phyloP scores from a whole-genome alignment of 106 monocot species.

The Chionographis japonica region DNA sequence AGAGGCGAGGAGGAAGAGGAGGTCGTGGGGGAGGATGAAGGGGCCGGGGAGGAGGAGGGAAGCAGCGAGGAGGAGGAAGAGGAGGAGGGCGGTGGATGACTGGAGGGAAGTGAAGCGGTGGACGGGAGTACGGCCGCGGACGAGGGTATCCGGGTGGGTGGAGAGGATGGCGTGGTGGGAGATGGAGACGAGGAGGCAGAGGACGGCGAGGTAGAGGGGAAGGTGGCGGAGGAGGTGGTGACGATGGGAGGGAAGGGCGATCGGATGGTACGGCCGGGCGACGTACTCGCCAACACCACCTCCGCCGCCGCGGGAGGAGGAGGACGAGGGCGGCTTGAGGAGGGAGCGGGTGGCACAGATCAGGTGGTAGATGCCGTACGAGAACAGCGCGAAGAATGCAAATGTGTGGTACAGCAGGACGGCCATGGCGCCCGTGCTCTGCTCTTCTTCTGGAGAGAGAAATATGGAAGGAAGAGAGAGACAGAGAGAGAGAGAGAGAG shows the following conservation, averaged over 20 bases:
- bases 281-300: background rate
- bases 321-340: conserved; percentile 14
- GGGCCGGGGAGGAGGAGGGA: conserved; percentile 18
- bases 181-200: conserved; percentile 22
- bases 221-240: conserved; percentile 17
- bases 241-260: conserved; percentile 24
- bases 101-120: background rate
- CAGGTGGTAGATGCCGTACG: conserved; percentile 26
- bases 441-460: too few relatives aligned
- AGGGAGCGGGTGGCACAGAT: conserved; percentile 19
- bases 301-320: conserved; percentile 12
- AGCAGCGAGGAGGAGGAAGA: conserved; percentile 18
- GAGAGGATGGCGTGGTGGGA: conserved; percentile 2
- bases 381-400: conserved; percentile 15
- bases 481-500: too few relatives aligned
- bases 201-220: conserved; percentile 14
- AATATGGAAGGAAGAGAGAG: too few relatives aligned
- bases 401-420: too few relatives aligned
- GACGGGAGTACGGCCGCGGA: conserved; percentile 6
- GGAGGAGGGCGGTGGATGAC: conserved; percentile 14
- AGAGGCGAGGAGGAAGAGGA: conserved; percentile 36
- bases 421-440: too few relatives aligned
- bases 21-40: conserved; percentile 16
- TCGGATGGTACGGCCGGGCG: conserved; percentile 40
- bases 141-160: background rate